Conservation (phyloP, 768 basidiomycete species). For the Lepiota venenata region DNA sequence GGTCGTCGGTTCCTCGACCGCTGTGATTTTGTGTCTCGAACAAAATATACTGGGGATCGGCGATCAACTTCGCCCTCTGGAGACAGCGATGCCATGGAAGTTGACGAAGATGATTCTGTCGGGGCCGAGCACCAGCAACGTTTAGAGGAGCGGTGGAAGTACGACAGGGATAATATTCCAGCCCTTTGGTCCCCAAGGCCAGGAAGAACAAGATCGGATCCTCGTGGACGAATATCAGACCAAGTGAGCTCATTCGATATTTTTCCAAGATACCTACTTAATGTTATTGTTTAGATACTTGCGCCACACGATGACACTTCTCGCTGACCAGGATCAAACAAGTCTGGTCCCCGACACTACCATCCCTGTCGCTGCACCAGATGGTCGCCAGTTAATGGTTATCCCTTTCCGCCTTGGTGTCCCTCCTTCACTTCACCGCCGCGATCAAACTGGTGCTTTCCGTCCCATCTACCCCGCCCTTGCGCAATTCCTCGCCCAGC, state of each 20-base stretch:
- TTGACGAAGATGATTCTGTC: conserved; percentile 30
- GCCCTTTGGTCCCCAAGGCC: conserved; percentile 50
- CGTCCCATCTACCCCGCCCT: conserved; percentile 23
- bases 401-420: conserved; percentile 49
- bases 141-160: conserved; percentile 62
- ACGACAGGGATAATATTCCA: conserved; percentile 62
- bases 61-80: conserved; percentile 20
- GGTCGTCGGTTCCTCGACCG: conserved; percentile 80
- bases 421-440: conserved; percentile 28
- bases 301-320: conserved; percentile 50
- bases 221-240: conserved; percentile 71
- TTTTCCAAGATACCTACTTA: conserved; percentile 10
- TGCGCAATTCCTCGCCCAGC: conserved; percentile 8
- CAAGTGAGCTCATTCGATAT: conserved; percentile 30
- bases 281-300: conserved; percentile 38
- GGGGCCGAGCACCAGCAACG: conserved; percentile 34
- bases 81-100: conserved; percentile 28
- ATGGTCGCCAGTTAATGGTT: conserved; percentile 49
- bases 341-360: conserved; percentile 48
- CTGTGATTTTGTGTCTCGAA: conserved; percentile 33
- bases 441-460: conserved; percentile 28
- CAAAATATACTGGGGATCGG: conserved; percentile 17
- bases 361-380: conserved; percentile 36
- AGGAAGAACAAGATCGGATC: conserved; percentile 65
- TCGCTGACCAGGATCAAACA: conserved; percentile 54